Evolutionary conservation across 2,329 filamentous ascomycete species (phyloP).

Genomic region (Neopestalotiopsis rosae): DNA sequence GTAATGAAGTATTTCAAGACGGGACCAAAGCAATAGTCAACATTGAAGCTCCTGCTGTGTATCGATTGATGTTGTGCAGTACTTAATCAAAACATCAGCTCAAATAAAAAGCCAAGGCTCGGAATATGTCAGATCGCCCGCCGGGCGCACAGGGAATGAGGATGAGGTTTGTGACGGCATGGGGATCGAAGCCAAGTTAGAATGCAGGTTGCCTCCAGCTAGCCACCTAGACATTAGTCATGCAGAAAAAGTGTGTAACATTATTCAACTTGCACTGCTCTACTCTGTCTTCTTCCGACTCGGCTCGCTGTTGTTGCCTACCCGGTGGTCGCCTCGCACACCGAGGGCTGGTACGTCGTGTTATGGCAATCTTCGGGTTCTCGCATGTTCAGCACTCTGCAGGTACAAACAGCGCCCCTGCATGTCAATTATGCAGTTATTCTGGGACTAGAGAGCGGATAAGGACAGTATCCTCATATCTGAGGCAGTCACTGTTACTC

Average conservation of each 20-base stretch:
- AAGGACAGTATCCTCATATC: background rate
- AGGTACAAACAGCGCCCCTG: constrained; percentile 9
- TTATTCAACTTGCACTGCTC: background rate
- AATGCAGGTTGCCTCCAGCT: background rate
- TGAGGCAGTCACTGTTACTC: background rate
- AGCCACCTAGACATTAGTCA: background rate
- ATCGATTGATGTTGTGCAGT: background rate
- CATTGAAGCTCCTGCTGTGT: background rate
- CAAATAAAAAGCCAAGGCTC: background rate
- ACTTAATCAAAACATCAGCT: background rate
- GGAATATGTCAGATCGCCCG: constrained; percentile 1
- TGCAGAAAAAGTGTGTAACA: background rate
- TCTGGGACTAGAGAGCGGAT: background rate
- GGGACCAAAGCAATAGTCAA: background rate
- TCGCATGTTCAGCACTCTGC: constrained; percentile 15
- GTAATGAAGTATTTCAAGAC: background rate
- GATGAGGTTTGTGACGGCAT: background rate
- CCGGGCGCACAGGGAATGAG: background rate
- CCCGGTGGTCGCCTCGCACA: background rate
- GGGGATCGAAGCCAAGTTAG: too few species aligned
- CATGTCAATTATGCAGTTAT: background rate
- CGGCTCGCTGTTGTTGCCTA: background rate
- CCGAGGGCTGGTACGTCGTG: background rate
- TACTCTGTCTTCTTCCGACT: background rate
- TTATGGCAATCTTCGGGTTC: background rate